A percentile compares a stretch with the other conserved stretches of the same genome.
Conservation (phyloP, 2,329 filamentous ascomycete genomes). For the Aspergillus sp. region DNA sequence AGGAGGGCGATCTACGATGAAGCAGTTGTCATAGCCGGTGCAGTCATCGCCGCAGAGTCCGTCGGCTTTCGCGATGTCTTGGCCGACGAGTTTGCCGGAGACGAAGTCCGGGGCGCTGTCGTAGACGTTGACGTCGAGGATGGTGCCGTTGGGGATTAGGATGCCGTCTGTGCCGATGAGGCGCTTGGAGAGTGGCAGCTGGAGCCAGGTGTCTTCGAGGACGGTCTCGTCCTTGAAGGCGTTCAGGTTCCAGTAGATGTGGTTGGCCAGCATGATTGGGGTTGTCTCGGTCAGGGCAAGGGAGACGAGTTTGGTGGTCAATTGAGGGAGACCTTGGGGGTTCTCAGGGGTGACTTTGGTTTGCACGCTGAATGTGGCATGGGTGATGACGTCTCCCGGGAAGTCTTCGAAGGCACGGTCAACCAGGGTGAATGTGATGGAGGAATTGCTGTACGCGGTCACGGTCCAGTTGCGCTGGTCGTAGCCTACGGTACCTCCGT, state of each 20-base stretch:
- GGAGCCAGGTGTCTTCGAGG: constrained; percentile 47
- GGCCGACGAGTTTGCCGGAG: constrained; percentile 74
- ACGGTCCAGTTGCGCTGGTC: constrained; percentile 55
- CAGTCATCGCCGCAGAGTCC: constrained; percentile 81
- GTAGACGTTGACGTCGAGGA: constrained; percentile 71
- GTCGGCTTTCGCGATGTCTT: constrained; percentile 63
- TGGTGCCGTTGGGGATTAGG: constrained; percentile 73
- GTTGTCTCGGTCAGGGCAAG: constrained; percentile 49
- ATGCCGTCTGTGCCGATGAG: constrained; percentile 58
- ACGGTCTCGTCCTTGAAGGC: constrained; percentile 48
- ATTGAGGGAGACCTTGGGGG: constrained; percentile 44
- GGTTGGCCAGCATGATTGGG: constrained; percentile 54
- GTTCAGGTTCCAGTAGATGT: constrained; percentile 56
- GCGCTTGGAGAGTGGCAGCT: constrained; percentile 49
- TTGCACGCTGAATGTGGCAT: constrained; percentile 49
- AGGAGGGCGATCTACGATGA: constrained; percentile 48
- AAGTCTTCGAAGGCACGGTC: constrained; percentile 49
- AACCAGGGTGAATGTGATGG: constrained; percentile 50
- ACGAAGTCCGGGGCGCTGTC: constrained; percentile 63
- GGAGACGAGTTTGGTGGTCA: constrained; percentile 49
- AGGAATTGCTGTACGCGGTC: constrained; percentile 41
- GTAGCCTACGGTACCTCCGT: constrained; percentile 53
- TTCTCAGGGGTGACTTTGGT: constrained; percentile 39
- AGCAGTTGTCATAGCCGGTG: constrained; percentile 74
- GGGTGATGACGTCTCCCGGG: constrained; percentile 50